These are phyloP conservation scores for Skeletonema grethae DNA, from an alignment of 108 stramenopile species.

Conservation along the genomic window DNA sequence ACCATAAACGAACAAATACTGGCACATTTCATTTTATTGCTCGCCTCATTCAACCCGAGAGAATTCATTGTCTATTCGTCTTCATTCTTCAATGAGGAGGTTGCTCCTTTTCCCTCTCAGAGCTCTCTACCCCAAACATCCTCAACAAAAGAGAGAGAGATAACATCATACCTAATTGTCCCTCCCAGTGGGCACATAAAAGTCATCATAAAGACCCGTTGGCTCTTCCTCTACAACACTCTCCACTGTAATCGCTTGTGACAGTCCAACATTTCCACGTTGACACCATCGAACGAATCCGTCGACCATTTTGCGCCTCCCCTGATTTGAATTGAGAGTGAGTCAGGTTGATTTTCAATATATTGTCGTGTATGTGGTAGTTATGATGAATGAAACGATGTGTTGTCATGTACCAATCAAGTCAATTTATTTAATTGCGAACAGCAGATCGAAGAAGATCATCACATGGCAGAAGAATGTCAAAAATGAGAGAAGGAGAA, in stretches of 20 bases:
- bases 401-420: background rate
- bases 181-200: constrained; percentile 68
- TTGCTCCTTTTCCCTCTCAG: no score
- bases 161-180: background rate
- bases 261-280: constrained; percentile 70
- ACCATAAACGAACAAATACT: no score
- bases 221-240: constrained; percentile 74
- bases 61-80: no score
- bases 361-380: background rate
- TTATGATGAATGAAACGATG: background rate
- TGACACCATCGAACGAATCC: constrained; percentile 86
- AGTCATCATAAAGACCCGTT: constrained; percentile 83
- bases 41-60: no score
- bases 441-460: background rate
- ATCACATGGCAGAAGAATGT: constrained; percentile 3
- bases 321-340: constrained; percentile 31
- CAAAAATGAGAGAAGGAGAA: background rate
- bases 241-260: constrained; percentile 57
- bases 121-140: no score
- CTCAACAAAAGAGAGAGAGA: no score
- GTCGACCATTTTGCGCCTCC: constrained; percentile 80
- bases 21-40: no score
- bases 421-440: background rate
- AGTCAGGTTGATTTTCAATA: background rate
- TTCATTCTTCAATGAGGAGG: no score